Base-by-base conservation (phyloP, 1,284 basidiomycete genomes). In the Fomitopsis schrenkii region DNA sequence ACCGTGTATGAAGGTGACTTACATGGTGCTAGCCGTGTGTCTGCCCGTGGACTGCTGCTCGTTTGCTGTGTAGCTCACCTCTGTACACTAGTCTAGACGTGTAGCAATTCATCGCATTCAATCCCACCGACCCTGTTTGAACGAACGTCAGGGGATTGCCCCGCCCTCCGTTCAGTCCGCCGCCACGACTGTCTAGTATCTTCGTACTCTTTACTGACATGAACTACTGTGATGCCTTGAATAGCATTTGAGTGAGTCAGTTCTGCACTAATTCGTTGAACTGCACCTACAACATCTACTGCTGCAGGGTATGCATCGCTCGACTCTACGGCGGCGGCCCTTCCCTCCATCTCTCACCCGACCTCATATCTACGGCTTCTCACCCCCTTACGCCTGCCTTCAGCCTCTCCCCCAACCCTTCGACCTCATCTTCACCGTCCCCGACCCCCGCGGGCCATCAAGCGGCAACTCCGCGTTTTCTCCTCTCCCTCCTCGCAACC, bases 291-390 rank as follows among this genome's bases (percentile, higher is more conserved):
- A 17, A 60, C 45, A 8, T 14, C 5, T 14, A 3, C 9, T 30
- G 10, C 53, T 35, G 15, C 67, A 95, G 93, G 75, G 79, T 95
- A 66, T 94, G 91, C 71, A 83, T 95, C 57, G 85, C 93, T 9
- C 83, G 90, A 45, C 80, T 95, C 7, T 95, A 95, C 70, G 93
- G 93, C 33, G 89, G 92, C n/a, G 91, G 91, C 0, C 93, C 94
- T 5, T 79, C 80, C 0, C 79, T 95, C 30, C 80, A 87, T 68
- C 79, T 94, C 61, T 82, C 86, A 28, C 80, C 87, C 1, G 76
- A 80, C n/a, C 75, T 92, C 42, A 79, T 90, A 55, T 88, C 93
- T 2, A 87, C 86, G 0, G 71, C 86, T 1, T 69, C 79, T 2
- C 80, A 88, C 44, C 93, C 93, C 1, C 81, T 94, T 57, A 91